These are phyloP conservation scores for Podospora conica DNA, from an alignment of 495 filamentous ascomycete genomes.

Conservation along the genomic window DNA sequence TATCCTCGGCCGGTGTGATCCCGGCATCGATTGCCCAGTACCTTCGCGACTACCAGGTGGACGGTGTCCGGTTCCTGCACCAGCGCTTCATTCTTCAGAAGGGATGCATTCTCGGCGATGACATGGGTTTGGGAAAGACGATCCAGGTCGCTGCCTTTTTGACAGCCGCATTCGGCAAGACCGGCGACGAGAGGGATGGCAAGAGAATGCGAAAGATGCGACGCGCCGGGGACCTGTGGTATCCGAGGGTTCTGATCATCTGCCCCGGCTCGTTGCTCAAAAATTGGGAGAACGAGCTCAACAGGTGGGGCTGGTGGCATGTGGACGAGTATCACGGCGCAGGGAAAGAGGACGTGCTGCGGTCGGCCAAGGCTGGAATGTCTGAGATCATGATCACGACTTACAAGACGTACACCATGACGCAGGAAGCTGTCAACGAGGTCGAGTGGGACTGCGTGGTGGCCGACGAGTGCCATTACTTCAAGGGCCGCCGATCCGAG, in stretches of 20 bases:
- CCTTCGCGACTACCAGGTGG: conserved; percentile 84
- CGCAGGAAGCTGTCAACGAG: conserved; percentile 69
- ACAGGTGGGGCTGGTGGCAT: conserved; percentile 94
- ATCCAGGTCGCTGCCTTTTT: conserved; percentile 95
- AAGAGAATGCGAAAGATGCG: conserved; percentile 93
- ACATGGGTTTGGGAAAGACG: conserved; percentile 97
- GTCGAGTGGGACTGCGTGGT: conserved; percentile 95
- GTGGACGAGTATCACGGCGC: conserved; percentile 75
- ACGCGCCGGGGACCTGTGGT: conserved; percentile 58
- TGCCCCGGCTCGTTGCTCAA: conserved; percentile 83
- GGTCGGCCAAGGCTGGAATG: conserved; percentile 67
- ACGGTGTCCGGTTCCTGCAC: conserved; percentile 82
- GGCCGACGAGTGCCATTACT: conserved; percentile 90
- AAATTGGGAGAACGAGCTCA: conserved; percentile 84
- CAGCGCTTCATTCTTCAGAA: conserved; percentile 86
- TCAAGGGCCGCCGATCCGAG: conserved; percentile 74
- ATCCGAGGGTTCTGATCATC: conserved; percentile 78
- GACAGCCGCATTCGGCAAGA: conserved; percentile 90
- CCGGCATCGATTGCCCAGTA: conserved; percentile 91
- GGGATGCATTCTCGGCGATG: conserved; percentile 86
- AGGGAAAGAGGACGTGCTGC: conserved; percentile 63
- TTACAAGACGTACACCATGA: conserved; percentile 77
- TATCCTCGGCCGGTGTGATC: conserved; percentile 77
- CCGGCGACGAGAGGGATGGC: conserved; percentile 77
- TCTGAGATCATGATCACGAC: conserved; percentile 91